Base-by-base conservation (phyloP, 2,329 filamentous ascomycete species). In the Fusarium nodosum region DNA sequence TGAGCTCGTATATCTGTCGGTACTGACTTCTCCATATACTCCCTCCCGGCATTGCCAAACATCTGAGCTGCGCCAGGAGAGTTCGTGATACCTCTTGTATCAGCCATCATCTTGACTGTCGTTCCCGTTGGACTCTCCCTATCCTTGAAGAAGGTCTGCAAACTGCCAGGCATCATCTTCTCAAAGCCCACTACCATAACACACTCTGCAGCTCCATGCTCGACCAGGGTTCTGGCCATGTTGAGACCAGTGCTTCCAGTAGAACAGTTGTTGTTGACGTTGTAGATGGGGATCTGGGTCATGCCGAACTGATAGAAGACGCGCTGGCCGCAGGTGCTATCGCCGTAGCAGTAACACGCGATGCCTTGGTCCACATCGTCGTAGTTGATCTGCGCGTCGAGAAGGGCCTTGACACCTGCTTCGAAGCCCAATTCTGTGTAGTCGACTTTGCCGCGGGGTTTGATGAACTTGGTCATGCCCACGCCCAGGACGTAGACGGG, bases 291-390 rank as follows among this genome's bases (percentile, higher is more conserved):
- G 74, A 98, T 97, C 77, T 91, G 87, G 44, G 94, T 97, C 91
- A 98, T 94, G 83, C 95, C 96, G 80, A 98, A 97, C 82, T 98
- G 95, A 83, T 98, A 98, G 83, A 98, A 97, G 77, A 98, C 94
- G 71, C 95, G 91, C 85, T 98, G 95, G 48, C 95, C 95, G 81
- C 92, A 96, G 58, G 95, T 97, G 69, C 90, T 94, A 84, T 98
- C 95, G 77, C 95, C 95, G 79, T 97, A 97, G 86, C 94, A 97
- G 85, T 97, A 98, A 86, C 95, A 97, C n/a, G 94, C 96, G 13
- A 98, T 87, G 67, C 93, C 95, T 78, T 97, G 92, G 69, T 97
- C 94, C 59, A 98, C 94, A 67, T 97, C 94, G 79, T 98, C 95
- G 83, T 97, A 98, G 82, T 89, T 97, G 86, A 98, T 93, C 68